phyloP scores from a whole-genome alignment of 208 protist genomes.

The Tritrichomonas musculus region DNA sequence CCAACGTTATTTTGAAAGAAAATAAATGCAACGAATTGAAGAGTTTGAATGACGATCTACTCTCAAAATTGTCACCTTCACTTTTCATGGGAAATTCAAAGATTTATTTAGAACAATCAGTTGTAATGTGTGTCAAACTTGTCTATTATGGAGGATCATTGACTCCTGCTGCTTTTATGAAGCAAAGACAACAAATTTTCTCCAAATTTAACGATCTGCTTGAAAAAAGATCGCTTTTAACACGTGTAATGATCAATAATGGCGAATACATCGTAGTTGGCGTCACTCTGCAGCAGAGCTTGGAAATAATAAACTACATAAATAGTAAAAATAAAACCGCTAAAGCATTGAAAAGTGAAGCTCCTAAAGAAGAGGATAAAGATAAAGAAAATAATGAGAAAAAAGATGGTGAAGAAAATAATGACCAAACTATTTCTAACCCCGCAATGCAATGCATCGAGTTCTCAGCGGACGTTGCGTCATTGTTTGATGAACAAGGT shows the following conservation, averaged over 20 bases:
- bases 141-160: not conserved
- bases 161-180: not conserved
- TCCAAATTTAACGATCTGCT: not conserved
- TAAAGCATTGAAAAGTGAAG: too few relatives aligned
- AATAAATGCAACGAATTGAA: not conserved
- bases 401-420: not conserved
- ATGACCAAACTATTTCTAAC: not conserved
- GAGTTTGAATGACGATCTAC: not conserved
- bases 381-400: not conserved
- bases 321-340: too few relatives aligned
- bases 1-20: not conserved
- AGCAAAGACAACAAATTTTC: not conserved
- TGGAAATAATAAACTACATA: too few relatives aligned
- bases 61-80: not conserved
- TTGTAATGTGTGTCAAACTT: not conserved
- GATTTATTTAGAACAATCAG: not conserved
- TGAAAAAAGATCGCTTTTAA: too few relatives aligned
- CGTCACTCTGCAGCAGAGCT: too few relatives aligned
- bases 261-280: too few relatives aligned
- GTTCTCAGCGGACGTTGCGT: not conserved
- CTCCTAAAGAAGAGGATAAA: not conserved
- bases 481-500: not conserved
- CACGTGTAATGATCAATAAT: too few relatives aligned
- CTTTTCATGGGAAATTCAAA: not conserved
- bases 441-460: not conserved